Conservation (phyloP, 2,329 filamentous ascomycete genomes). For the Botryosphaeria dothidea region DNA sequence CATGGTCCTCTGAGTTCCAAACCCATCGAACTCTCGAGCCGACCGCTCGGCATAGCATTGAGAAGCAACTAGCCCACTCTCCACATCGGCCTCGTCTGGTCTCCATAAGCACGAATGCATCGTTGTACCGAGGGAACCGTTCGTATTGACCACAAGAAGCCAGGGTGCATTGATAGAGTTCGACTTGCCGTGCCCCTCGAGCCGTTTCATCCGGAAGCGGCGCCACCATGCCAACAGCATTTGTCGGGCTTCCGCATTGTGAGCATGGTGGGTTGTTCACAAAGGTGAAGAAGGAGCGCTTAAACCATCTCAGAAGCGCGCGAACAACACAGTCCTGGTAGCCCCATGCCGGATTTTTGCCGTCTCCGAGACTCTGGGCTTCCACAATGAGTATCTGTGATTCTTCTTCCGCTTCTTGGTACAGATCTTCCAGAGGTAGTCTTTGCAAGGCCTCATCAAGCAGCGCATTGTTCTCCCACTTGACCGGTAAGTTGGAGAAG, state of each 20-base stretch:
- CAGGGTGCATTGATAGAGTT: constrained; percentile 84
- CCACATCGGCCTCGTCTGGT: constrained; percentile 83
- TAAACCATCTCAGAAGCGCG: constrained; percentile 92
- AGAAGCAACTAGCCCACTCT: constrained; percentile 98
- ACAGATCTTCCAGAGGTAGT: constrained; percentile 87
- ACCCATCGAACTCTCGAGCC: constrained; percentile 93
- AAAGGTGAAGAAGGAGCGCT: constrained; percentile 90
- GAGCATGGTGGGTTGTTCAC: constrained; percentile 92
- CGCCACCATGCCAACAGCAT: constrained; percentile 77
- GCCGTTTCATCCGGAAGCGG: constrained; percentile 87
- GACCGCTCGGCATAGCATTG: constrained; percentile 93
- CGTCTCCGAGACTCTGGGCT: constrained; percentile 83
- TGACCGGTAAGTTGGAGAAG: constrained; percentile 83
- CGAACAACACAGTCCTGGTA: constrained; percentile 96
- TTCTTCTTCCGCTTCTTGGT: constrained; percentile 91
- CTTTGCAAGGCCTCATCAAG: constrained; percentile 88
- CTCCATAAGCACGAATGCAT: constrained; percentile 89
- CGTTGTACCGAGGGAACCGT: constrained; percentile 89
- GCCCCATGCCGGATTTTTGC: constrained; percentile 82
- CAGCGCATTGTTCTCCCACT: constrained; percentile 94
- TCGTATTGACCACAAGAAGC: constrained; percentile 75
- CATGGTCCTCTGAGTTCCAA: constrained; percentile 96
- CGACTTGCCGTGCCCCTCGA: constrained; percentile 81
- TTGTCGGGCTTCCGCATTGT: constrained; percentile 77
- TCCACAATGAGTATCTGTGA: constrained; percentile 82